Evolutionary conservation across 192 early-diverging fungal genomes (phyloP).

Genomic region (Spizellomyces punctatus): DNA sequence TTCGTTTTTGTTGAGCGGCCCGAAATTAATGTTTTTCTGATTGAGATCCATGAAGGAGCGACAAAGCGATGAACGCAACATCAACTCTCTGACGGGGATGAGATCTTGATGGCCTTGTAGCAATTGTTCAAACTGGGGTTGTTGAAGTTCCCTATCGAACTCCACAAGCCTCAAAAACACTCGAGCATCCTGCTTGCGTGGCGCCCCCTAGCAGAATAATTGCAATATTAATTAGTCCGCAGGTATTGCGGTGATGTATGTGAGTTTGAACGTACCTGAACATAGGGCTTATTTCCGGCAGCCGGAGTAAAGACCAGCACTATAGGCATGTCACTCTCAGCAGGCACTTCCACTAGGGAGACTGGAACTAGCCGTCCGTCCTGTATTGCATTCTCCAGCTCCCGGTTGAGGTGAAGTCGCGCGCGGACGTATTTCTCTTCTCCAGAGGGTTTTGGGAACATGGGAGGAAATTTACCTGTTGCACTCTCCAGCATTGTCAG

Average conservation of each 20-base stretch:
- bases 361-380: slow-evolving; percentile 70
- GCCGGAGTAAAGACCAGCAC: slow-evolving; percentile 75
- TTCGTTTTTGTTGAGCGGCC: slow-evolving; percentile 81
- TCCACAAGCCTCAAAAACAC: slow-evolving; percentile 83
- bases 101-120: slow-evolving; percentile 55
- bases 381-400: slow-evolving; percentile 72
- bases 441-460: slow-evolving; percentile 67
- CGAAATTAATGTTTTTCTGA: slow-evolving; percentile 98
- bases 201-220: slow-evolving; percentile 47
- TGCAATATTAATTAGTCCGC: neutral
- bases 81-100: slow-evolving; percentile 88
- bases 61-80: slow-evolving; percentile 83
- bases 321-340: slow-evolving; percentile 66
- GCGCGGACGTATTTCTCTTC: slow-evolving; percentile 77
- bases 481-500: slow-evolving; percentile 66
- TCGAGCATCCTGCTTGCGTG: slow-evolving; percentile 79
- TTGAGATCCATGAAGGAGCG: slow-evolving; percentile 89
- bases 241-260: no score
- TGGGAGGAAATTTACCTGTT: slow-evolving; percentile 57
- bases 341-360: slow-evolving; percentile 62
- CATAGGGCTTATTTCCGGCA: slow-evolving; percentile 53
- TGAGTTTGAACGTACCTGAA: slow-evolving; percentile 51
- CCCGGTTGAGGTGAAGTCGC: slow-evolving; percentile 68
- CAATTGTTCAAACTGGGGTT: slow-evolving; percentile 77
- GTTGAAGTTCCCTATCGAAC: slow-evolving; percentile 82